Evolutionary conservation across 306 rosid genomes (phyloP).

Genomic region (Prunus mongolica): DNA sequence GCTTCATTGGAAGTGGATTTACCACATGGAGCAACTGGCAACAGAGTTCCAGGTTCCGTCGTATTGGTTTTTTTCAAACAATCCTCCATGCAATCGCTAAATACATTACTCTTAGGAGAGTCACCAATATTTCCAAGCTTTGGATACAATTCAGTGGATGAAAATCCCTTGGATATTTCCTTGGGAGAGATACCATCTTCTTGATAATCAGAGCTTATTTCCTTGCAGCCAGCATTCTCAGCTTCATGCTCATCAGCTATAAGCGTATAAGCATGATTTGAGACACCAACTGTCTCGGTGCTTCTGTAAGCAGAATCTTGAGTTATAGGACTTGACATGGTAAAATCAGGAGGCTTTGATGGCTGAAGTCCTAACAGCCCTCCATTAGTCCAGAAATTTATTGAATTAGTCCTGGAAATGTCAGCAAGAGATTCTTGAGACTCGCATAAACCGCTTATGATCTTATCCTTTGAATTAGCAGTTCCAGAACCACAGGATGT

Average conservation of each 20-base stretch:
- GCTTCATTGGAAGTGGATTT: constrained; percentile 34
- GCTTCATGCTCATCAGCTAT: constrained; percentile 30
- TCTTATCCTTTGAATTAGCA: constrained; percentile 29
- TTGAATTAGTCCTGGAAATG: constrained; percentile 45
- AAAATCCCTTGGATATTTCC: constrained; percentile 16
- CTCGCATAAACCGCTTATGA: constrained; percentile 28
- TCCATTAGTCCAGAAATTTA: constrained; percentile 92
- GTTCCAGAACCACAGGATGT: constrained; percentile 29
- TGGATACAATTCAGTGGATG: constrained; percentile 9
- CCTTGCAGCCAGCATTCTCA: constrained; percentile 24
- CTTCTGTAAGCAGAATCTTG: constrained; percentile 30
- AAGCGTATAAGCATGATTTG: constrained; percentile 27
- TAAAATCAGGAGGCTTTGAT: constrained; percentile 83
- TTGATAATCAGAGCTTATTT: constrained; percentile 25
- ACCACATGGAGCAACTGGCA: constrained; percentile 29
- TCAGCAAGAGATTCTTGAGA: constrained; percentile 45
- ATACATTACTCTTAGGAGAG: constrained; percentile 29
- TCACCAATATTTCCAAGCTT: constrained; percentile 18
- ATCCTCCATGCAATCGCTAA: constrained; percentile 25
- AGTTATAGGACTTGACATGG: constrained; percentile 40
- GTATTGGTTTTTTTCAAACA: constrained; percentile 24
- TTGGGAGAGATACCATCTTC: constrained; percentile 32
- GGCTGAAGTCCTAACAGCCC: constrained; percentile 96
- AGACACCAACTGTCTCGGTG: constrained; percentile 29
- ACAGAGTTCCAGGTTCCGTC: constrained; percentile 34